Percentiles rank a stretch among this genome's conserved stretches.
Conservation (phyloP, 2,329 filamentous ascomycete genomes). For the Cladophialophora psammophila region DNA sequence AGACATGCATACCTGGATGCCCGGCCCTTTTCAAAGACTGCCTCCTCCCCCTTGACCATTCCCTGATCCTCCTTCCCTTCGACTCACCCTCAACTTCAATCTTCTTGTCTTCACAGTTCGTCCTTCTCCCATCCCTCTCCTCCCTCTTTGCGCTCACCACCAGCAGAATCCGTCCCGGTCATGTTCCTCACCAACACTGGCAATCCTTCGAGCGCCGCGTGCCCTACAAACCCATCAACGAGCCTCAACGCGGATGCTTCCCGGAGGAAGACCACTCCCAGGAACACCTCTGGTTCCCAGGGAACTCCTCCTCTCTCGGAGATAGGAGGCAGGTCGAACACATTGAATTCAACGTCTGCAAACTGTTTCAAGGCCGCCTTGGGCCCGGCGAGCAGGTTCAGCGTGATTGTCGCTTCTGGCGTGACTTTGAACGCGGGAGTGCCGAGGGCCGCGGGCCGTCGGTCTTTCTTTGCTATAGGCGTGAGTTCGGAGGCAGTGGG, state of each 20-base stretch:
- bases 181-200: slow-evolving; percentile 12
- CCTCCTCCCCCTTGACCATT: too few species aligned
- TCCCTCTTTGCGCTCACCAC: neutral
- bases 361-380: slow-evolving; percentile 13
- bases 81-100: neutral
- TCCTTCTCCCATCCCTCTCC: neutral
- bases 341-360: slow-evolving; percentile 14
- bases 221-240: slow-evolving; percentile 15
- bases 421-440: slow-evolving; percentile 3
- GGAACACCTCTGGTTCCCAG: slow-evolving; percentile 24
- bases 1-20: too few species aligned
- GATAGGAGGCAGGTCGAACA: slow-evolving; percentile 21
- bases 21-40: too few species aligned
- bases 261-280: slow-evolving; percentile 20
- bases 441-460: slow-evolving; percentile 14
- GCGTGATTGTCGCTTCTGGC: slow-evolving; percentile 14
- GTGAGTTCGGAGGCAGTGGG: neutral
- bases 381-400: slow-evolving; percentile 16
- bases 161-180: neutral
- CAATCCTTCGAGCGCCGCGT: slow-evolving; percentile 6
- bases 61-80: too few species aligned
- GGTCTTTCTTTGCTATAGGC: slow-evolving; percentile 11
- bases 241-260: slow-evolving; percentile 14
- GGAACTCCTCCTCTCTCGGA: neutral
- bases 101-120: slow-evolving; percentile 15